phyloP scores from a whole-genome alignment of 1,139 yeast species.

The Torulaspora globosa region DNA sequence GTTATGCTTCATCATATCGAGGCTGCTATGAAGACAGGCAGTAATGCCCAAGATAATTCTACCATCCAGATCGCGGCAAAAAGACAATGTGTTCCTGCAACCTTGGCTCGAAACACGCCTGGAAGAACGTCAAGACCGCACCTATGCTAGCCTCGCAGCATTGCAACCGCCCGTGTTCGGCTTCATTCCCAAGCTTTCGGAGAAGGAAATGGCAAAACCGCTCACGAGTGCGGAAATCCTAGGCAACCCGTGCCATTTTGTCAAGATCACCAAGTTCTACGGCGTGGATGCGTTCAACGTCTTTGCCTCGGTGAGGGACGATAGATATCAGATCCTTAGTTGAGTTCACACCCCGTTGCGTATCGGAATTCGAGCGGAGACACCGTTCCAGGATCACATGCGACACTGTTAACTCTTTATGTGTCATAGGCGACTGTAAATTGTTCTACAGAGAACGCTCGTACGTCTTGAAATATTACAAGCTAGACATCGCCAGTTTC shows the following conservation, averaged over 20 bases:
- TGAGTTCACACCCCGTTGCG: conserved; percentile 32
- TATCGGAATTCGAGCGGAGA: conserved; percentile 25
- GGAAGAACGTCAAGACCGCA: not conserved
- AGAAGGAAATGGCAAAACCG: conserved; percentile 11
- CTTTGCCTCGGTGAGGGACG: conserved; percentile 27
- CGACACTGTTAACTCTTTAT: conserved; percentile 24
- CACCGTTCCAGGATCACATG: conserved; percentile 25
- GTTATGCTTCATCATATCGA: too few relatives aligned
- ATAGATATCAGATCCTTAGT: conserved; percentile 26
- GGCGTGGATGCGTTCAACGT: conserved; percentile 21
- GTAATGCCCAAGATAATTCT: conserved; percentile 10
- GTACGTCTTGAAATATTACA: conserved; percentile 8
- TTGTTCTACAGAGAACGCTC: conserved; percentile 15
- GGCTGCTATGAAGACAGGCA: not conserved
- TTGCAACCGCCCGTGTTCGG: conserved; percentile 10
- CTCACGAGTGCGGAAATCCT: conserved; percentile 13
- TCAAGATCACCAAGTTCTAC: conserved; percentile 25
- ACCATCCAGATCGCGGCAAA: conserved; percentile 11
- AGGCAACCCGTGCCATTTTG: conserved; percentile 19
- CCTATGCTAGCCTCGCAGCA: not conserved
- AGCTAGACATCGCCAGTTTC: conserved; percentile 2
- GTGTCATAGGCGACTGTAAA: conserved; percentile 26
- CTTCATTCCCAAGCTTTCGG: conserved; percentile 15
- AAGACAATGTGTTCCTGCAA: conserved; percentile 13
- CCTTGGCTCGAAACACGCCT: conserved; percentile 23